phyloP scores from a whole-genome alignment of 2,329 filamentous ascomycete species.

The Penicillium sp. region DNA sequence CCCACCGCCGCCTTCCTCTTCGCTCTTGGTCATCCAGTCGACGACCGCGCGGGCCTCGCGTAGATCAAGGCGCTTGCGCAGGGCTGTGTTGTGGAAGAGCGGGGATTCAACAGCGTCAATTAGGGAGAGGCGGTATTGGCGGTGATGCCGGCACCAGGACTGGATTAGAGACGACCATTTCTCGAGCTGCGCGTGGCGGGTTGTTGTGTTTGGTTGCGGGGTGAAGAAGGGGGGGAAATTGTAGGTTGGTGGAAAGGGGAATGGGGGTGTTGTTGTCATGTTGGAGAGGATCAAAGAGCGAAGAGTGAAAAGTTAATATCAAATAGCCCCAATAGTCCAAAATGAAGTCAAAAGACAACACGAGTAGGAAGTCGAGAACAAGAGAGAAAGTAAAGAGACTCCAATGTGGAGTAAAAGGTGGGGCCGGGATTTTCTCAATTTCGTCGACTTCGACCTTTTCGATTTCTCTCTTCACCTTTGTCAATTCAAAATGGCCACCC shows the following conservation, averaged over 20 bases:
- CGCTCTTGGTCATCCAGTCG: slow-evolving; percentile 53
- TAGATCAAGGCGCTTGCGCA: slow-evolving; percentile 47
- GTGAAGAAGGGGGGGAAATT: slow-evolving; percentile 55
- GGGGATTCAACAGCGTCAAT: slow-evolving; percentile 58
- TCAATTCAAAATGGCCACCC: slow-evolving; percentile 14
- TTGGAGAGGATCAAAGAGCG: background rate
- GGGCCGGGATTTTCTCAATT: slow-evolving; percentile 11
- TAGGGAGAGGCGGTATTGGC: slow-evolving; percentile 71
- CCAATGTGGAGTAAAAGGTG: slow-evolving; percentile 7
- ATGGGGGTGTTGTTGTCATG: slow-evolving; percentile 23
- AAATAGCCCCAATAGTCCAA: background rate
- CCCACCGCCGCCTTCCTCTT: slow-evolving; percentile 47
- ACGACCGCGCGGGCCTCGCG: slow-evolving; percentile 54
- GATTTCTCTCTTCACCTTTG: background rate
- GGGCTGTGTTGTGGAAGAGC: slow-evolving; percentile 52
- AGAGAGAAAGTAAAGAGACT: background rate
- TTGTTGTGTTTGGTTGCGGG: slow-evolving; percentile 45
- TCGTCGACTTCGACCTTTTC: background rate
- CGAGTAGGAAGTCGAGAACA: background rate
- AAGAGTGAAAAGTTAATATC: background rate
- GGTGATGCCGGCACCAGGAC: slow-evolving; percentile 75
- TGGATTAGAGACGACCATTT: slow-evolving; percentile 89
- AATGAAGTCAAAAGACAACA: background rate
- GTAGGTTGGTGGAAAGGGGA: slow-evolving; percentile 42
- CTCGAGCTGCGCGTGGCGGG: slow-evolving; percentile 54